These are phyloP conservation scores for Phaeosphaeriaceae sp. DNA, from an alignment of 2,329 filamentous ascomycete genomes.

Conservation along the genomic window DNA sequence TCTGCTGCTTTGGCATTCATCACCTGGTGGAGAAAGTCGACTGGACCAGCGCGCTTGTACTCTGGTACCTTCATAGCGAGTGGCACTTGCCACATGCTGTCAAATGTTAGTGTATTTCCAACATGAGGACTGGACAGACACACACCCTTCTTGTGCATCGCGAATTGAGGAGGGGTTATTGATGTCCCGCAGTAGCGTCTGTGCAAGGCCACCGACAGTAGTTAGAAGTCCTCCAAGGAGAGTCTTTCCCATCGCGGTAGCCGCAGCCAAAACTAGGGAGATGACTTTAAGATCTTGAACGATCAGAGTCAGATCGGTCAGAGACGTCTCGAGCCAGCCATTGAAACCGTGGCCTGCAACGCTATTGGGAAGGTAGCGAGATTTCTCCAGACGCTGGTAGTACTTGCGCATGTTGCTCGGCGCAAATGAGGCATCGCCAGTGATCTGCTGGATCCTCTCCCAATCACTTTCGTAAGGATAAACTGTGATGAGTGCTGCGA, in stretches of 20 bases:
- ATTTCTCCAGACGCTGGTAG: slow-evolving; percentile 61
- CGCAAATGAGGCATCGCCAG: slow-evolving; percentile 67
- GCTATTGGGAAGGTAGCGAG: slow-evolving; percentile 57
- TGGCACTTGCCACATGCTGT: slow-evolving; percentile 65
- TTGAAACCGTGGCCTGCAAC: slow-evolving; percentile 62
- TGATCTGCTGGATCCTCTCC: slow-evolving; percentile 63
- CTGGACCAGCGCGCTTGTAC: slow-evolving; percentile 59
- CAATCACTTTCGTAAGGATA: slow-evolving; percentile 67
- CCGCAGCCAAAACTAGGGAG: slow-evolving; percentile 59
- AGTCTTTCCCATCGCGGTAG: slow-evolving; percentile 57
- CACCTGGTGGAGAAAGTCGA: slow-evolving; percentile 61
- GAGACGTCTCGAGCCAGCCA: slow-evolving; percentile 63
- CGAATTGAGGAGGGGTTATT: slow-evolving; percentile 56
- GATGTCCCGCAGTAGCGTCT: slow-evolving; percentile 58
- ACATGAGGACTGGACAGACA: not conserved
- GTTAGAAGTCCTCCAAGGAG: slow-evolving; percentile 43
- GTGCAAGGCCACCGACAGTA: slow-evolving; percentile 54
- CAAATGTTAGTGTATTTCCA: not conserved
- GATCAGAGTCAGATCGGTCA: slow-evolving; percentile 60
- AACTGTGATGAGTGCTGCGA: slow-evolving; percentile 63
- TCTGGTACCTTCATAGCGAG: slow-evolving; percentile 55
- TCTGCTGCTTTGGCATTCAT: slow-evolving; percentile 57
- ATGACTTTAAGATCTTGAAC: slow-evolving; percentile 62
- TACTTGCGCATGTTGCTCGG: slow-evolving; percentile 67
- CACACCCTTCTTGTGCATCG: slow-evolving; percentile 53